phyloP scores from a whole-genome alignment of 2,329 filamentous ascomycete species.

The Reticulascus tulasneorum region DNA sequence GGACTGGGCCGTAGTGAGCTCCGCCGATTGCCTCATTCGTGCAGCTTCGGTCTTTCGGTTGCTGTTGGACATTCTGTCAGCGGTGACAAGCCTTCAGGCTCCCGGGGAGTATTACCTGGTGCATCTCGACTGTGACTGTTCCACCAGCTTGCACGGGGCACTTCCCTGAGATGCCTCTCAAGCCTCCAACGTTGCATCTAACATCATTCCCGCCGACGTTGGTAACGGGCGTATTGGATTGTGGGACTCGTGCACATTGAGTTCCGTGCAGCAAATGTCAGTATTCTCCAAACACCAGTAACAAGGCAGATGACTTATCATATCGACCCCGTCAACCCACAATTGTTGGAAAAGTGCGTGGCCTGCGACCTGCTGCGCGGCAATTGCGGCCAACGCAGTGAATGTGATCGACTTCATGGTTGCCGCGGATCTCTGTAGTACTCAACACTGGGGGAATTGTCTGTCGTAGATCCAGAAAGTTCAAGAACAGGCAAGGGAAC shows the following conservation, averaged over 20 bases:
- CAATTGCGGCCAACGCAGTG: slow-evolving; percentile 25
- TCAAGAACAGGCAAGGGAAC: too few species aligned
- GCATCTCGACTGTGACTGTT: slow-evolving; percentile 54
- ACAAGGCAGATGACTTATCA: slow-evolving; percentile 24
- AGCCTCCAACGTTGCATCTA: slow-evolving; percentile 40
- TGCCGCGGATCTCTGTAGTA: not conserved
- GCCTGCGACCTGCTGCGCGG: slow-evolving; percentile 31
- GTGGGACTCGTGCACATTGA: slow-evolving; percentile 44
- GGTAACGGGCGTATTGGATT: slow-evolving; percentile 47
- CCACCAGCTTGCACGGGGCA: slow-evolving; percentile 43
- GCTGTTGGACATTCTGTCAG: slow-evolving; percentile 20
- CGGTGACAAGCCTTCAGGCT: not conserved
- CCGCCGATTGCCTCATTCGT: slow-evolving; percentile 48
- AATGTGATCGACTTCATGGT: slow-evolving; percentile 32
- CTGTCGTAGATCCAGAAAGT: too few species aligned
- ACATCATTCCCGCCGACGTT: slow-evolving; percentile 38
- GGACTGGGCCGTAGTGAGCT: slow-evolving; percentile 50
- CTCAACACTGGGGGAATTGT: too few species aligned
- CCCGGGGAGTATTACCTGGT: slow-evolving; percentile 30
- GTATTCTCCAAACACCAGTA: not conserved
- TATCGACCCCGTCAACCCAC: slow-evolving; percentile 38
- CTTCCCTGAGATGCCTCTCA: slow-evolving; percentile 30
- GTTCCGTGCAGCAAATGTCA: slow-evolving; percentile 24
- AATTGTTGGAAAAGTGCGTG: slow-evolving; percentile 49
- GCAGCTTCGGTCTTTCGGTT: slow-evolving; percentile 43